Conservation (phyloP, 2,329 filamentous ascomycete genomes). For the Emmonsiellopsis sp. region DNA sequence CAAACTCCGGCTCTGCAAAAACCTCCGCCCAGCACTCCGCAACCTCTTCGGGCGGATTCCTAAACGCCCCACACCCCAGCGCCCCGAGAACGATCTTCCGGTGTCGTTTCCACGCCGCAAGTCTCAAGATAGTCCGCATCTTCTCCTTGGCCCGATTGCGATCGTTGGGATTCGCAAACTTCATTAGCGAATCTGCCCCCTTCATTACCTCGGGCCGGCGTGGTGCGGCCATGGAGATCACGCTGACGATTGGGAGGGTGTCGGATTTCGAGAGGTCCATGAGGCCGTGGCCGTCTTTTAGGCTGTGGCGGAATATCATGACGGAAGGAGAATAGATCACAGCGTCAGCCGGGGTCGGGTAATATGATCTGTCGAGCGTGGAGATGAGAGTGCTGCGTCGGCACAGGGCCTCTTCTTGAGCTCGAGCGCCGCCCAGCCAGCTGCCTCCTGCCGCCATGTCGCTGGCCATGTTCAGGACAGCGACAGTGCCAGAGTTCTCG, state of each 20-base stretch:
- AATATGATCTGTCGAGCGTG: constrained; percentile 4
- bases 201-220: constrained; percentile 1
- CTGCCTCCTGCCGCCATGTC: background rate
- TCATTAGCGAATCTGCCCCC: background rate
- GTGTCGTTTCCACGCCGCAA: constrained; percentile 6
- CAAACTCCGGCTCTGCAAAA: constrained; percentile 47
- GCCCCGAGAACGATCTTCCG: constrained; percentile 45
- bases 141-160: constrained; percentile 6
- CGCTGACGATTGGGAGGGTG: constrained; percentile 6
- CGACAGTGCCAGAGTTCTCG: background rate
- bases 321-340: constrained; percentile 7
- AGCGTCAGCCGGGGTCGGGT: constrained; percentile 1
- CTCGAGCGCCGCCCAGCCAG: constrained; percentile 5
- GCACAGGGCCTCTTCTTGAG: constrained; percentile 8
- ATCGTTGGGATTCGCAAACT: constrained; percentile 1
- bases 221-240: constrained; percentile 5
- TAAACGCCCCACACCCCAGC: constrained; percentile 54
- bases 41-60: constrained; percentile 48
- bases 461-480: constrained; percentile 8
- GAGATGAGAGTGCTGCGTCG: constrained; percentile 7
- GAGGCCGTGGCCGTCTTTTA: constrained; percentile 1
- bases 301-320: constrained; percentile 5
- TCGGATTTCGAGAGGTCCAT: constrained; percentile 4
- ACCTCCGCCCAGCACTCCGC: constrained; percentile 50
- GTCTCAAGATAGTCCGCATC: constrained; percentile 6